Percentiles rank a stretch among this genome's conserved stretches.
phyloP scores from a whole-genome alignment of 768 basidiomycete species.

The Dentipellis fragilis region DNA sequence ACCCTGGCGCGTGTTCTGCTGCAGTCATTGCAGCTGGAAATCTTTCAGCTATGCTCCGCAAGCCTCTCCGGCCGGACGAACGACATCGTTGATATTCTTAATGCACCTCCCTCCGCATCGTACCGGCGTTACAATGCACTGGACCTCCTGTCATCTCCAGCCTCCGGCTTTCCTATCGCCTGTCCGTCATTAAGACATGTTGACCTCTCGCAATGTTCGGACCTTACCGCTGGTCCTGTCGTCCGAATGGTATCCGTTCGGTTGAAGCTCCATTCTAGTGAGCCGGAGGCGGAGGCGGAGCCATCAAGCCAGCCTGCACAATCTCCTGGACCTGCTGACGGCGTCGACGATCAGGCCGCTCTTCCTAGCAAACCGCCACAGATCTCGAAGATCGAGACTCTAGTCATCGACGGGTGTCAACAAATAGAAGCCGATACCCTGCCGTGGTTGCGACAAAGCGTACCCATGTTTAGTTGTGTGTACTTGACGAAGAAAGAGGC shows the following conservation, averaged over 20 bases:
- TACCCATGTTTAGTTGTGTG: constrained; percentile 9
- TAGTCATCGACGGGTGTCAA: constrained; percentile 9
- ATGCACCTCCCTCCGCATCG: not conserved
- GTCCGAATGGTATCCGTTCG: constrained; percentile 11
- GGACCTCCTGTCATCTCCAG: not conserved
- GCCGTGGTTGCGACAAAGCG: constrained; percentile 11
- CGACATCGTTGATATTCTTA: constrained; percentile 1
- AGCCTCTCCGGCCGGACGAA: not conserved
- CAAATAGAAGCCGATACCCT: constrained; percentile 10
- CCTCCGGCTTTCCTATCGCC: constrained; percentile 4
- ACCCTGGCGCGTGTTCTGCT: not conserved
- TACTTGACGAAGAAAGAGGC: constrained; percentile 3
- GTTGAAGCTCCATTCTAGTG: not conserved
- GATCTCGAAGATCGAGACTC: constrained; percentile 3
- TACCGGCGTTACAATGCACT: not conserved
- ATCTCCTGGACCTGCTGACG: too few species aligned
- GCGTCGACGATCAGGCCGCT: not conserved
- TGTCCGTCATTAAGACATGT: constrained; percentile 9
- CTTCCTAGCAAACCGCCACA: not conserved
- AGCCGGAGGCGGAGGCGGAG: not conserved
- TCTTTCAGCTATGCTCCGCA: constrained; percentile 1
- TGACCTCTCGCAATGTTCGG: constrained; percentile 6
- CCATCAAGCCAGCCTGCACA: not conserved
- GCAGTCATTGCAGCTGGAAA: not conserved
- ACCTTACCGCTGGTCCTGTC: constrained; percentile 8